phyloP scores from a whole-genome alignment of 2,329 filamentous ascomycete genomes.

The Sarocladium kiliense region DNA sequence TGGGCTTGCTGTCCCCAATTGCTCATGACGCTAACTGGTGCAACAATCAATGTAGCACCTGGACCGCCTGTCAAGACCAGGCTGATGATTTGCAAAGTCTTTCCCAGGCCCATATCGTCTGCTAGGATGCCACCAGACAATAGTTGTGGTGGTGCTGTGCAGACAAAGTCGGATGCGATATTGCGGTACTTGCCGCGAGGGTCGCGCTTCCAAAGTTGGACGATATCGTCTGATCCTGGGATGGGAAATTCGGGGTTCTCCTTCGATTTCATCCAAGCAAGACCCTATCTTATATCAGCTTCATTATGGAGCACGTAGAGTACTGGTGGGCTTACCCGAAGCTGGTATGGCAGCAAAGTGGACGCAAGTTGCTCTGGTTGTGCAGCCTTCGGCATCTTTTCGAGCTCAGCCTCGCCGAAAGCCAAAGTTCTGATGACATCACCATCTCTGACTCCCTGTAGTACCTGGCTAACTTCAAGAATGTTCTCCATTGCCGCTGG shows the following conservation, averaged over 20 bases:
- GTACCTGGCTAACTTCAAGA: constrained; percentile 58
- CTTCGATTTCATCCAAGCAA: constrained; percentile 76
- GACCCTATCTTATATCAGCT: constrained; percentile 48
- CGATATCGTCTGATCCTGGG: constrained; percentile 49
- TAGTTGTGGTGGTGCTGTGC: constrained; percentile 51
- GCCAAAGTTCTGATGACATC: constrained; percentile 67
- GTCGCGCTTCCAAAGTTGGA: constrained; percentile 73
- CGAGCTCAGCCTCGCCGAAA: constrained; percentile 63
- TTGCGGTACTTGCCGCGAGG: constrained; percentile 45
- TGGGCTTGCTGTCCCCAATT: constrained; percentile 82
- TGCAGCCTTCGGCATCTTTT: constrained; percentile 64
- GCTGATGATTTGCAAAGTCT: constrained; percentile 82
- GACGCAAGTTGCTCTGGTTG: constrained; percentile 64
- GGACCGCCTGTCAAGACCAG: constrained; percentile 57
- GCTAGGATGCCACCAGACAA: constrained; percentile 79
- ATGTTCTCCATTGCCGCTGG: constrained; percentile 50
- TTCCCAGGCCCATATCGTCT: constrained; percentile 14
- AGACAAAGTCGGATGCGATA: constrained; percentile 54
- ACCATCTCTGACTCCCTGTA: constrained; percentile 58
- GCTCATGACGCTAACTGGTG: constrained; percentile 81
- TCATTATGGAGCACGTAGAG: too few species aligned
- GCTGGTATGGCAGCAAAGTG: constrained; percentile 72
- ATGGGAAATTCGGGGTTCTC: constrained; percentile 65
- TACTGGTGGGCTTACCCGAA: constrained; percentile 42
- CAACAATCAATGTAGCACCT: constrained; percentile 71